Conservation (phyloP, 148 eudicot species). For the Amaranthus hypochondriacus region DNA sequence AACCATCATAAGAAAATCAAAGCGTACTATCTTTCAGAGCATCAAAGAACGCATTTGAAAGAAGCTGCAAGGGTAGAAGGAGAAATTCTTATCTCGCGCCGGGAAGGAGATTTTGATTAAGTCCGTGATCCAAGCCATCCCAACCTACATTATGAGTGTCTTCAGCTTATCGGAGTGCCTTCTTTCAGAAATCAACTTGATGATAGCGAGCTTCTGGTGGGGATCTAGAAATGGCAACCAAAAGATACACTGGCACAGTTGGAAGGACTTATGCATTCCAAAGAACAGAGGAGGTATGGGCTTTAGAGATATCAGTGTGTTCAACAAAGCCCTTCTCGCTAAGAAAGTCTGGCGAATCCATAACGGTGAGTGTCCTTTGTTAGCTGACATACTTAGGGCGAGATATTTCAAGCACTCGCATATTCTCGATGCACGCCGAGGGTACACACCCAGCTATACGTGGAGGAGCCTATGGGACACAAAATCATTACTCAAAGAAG, state of each 20-base stretch:
- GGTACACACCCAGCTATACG: background rate
- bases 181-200: background rate
- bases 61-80: background rate
- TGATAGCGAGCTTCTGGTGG: background rate
- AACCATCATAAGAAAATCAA: background rate
- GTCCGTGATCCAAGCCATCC: background rate
- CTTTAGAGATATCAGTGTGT: background rate
- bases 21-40: background rate
- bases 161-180: background rate
- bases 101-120: background rate
- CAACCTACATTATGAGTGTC: background rate
- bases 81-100: background rate
- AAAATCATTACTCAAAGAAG: background rate
- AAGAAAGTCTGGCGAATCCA: background rate
- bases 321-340: background rate
- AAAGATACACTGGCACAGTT: background rate
- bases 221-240: background rate
- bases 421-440: background rate
- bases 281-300: background rate
- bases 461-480: background rate
- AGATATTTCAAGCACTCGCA: background rate
- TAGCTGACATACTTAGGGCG: background rate
- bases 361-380: no score
- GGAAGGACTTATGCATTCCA: background rate
- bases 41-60: background rate